Evolutionary conservation across 2,329 filamentous ascomycete species (phyloP).

Genomic region (Diaporthe sp.): DNA sequence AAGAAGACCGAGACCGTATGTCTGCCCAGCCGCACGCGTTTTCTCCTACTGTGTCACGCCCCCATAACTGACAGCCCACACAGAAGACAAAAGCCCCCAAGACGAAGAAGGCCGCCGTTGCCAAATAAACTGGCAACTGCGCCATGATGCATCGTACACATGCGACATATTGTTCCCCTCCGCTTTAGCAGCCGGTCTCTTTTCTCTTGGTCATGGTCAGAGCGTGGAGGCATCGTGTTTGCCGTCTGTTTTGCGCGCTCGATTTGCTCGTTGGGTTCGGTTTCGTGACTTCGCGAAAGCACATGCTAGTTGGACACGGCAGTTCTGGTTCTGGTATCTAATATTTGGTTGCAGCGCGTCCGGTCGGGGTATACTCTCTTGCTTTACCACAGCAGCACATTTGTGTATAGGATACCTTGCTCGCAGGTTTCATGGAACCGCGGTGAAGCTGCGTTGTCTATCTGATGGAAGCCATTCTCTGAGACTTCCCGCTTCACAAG

Average conservation of each 20-base stretch:
- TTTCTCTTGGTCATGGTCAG: constrained; percentile 37
- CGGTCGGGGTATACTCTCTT: constrained; percentile 26
- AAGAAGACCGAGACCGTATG: constrained; percentile 44
- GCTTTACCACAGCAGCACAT: constrained; percentile 29
- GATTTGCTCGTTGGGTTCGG: constrained; percentile 19
- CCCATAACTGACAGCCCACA: background rate
- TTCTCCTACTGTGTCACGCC: background rate
- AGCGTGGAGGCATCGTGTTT: constrained; percentile 18
- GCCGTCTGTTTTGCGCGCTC: constrained; percentile 14
- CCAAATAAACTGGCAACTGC: constrained; percentile 42
- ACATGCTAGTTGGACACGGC: background rate
- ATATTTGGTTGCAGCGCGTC: constrained; percentile 24
- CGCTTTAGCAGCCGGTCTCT: constrained; percentile 5
- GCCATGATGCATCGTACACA: background rate
- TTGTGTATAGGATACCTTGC: constrained; percentile 38
- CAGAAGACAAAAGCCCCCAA: constrained; percentile 51
- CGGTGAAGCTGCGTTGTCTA: background rate
- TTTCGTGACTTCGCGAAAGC: constrained; percentile 18
- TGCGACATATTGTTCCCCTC: background rate
- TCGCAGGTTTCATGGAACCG: constrained; percentile 26
- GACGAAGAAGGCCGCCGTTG: constrained; percentile 48
- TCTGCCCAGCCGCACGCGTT: background rate
- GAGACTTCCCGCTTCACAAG: background rate
- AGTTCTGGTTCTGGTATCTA: constrained; percentile 33
- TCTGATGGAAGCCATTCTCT: background rate